A percentile compares a stretch with the other conserved stretches of the same genome.
These are phyloP conservation scores for Tilletiopsis washingtonensis DNA, from an alignment of 1,284 basidiomycete species.

Conservation along the genomic window DNA sequence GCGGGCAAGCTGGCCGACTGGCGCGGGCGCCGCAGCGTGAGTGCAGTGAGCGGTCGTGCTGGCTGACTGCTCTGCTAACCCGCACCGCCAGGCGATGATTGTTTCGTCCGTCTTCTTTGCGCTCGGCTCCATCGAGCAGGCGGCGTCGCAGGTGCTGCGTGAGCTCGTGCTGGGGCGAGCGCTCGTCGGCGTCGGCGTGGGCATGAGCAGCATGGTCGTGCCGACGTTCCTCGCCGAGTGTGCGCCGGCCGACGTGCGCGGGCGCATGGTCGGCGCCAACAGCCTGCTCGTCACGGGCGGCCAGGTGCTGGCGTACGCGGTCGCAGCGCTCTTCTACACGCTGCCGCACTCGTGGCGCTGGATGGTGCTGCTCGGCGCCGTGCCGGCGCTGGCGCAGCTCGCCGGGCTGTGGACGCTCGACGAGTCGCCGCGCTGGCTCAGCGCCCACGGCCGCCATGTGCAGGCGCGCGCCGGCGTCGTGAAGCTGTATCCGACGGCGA, in stretches of 20 bases:
- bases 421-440: constrained; percentile 35
- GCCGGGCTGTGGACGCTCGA: constrained; percentile 30
- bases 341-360: constrained; percentile 37
- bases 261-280: constrained; percentile 32
- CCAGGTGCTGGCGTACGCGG: constrained; percentile 33
- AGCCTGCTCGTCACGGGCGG: constrained; percentile 37
- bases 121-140: constrained; percentile 34
- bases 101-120: constrained; percentile 26
- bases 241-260: constrained; percentile 27
- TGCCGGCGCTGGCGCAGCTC: constrained; percentile 33
- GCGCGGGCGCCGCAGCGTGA: constrained; percentile 21
- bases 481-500: constrained; percentile 30
- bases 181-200: constrained; percentile 34
- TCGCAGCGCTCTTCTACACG: constrained; percentile 31
- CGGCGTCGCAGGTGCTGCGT: constrained; percentile 27
- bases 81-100: constrained; percentile 19
- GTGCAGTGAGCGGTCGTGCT: background rate
- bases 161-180: constrained; percentile 34
- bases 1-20: constrained; percentile 28
- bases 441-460: constrained; percentile 18
- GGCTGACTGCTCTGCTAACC: background rate
- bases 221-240: constrained; percentile 35
- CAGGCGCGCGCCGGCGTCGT: constrained; percentile 24
- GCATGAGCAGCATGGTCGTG: constrained; percentile 29
- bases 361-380: constrained; percentile 31